A percentile compares a stretch with the other conserved stretches of the same genome.
These are phyloP conservation scores for Flaveria trinervia DNA, from an alignment of 129 eudicot genomes.

Conservation along the genomic window DNA sequence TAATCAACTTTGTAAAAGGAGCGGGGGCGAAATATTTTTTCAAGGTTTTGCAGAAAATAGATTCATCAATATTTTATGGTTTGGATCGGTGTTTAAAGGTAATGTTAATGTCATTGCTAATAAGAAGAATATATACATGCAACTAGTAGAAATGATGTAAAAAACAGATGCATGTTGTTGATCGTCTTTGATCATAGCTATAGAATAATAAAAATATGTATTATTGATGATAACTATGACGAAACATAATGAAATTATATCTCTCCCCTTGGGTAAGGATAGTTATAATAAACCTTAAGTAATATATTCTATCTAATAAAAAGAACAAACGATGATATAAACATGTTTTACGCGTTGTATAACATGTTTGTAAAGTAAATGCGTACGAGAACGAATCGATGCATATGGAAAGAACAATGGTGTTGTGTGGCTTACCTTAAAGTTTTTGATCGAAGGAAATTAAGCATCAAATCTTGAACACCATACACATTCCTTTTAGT, in stretches of 20 bases:
- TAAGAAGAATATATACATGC: not conserved
- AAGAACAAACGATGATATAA: not conserved
- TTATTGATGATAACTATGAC: not conserved
- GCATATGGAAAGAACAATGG: slow-evolving; percentile 3
- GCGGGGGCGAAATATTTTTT: too few relatives aligned
- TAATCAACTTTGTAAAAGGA: too few relatives aligned
- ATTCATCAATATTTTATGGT: too few relatives aligned
- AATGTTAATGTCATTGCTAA: not conserved
- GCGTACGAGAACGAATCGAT: not conserved
- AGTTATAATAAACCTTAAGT: too few relatives aligned
- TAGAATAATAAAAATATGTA: not conserved
- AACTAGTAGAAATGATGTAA: not conserved
- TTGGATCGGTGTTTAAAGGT: too few relatives aligned
- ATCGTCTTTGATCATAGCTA: too few relatives aligned
- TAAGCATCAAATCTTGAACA: slow-evolving; percentile 21
- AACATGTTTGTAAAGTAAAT: too few relatives aligned
- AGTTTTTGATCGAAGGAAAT: slow-evolving; percentile 16
- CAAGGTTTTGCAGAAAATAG: too few relatives aligned
- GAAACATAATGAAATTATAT: too few relatives aligned
- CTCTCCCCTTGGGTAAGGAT: too few relatives aligned
- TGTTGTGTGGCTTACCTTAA: slow-evolving; percentile 21
- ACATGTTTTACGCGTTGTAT: not conserved
- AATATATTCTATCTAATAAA: too few relatives aligned
- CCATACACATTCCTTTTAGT: slow-evolving; percentile 21
- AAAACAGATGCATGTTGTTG: too few relatives aligned